Percentiles rank a stretch among this genome's conserved stretches.
These are phyloP conservation scores for Leccinum broughii DNA, from an alignment of 768 basidiomycete species.

Conservation along the genomic window DNA sequence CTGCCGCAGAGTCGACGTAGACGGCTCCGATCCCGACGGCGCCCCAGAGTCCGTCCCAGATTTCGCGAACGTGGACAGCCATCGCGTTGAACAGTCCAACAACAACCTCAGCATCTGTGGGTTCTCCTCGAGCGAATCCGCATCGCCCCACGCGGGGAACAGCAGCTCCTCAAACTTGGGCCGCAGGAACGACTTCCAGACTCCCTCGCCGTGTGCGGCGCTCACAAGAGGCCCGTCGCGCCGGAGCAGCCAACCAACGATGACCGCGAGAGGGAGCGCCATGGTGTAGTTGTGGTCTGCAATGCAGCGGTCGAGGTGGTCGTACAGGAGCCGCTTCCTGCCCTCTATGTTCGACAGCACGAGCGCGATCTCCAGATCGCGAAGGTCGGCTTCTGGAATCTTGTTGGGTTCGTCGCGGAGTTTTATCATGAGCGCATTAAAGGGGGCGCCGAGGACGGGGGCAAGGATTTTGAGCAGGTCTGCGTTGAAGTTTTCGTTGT, in stretches of 20 bases:
- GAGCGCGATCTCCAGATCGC: conserved; percentile 8
- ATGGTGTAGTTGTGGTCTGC: neutral
- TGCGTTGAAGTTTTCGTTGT: neutral
- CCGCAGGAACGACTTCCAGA: conserved; percentile 2
- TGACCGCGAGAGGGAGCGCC: conserved; percentile 3
- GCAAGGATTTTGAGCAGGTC: conserved; percentile 2
- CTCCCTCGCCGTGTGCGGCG: neutral
- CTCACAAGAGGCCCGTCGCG: conserved; percentile 2
- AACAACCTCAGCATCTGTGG: conserved; percentile 6
- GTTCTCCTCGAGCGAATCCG: conserved; percentile 7
- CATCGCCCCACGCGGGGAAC: conserved; percentile 8
- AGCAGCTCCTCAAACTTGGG: conserved; percentile 3
- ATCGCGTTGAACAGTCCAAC: conserved; percentile 1
- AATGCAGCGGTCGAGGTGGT: conserved; percentile 6
- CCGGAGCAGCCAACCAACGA: conserved; percentile 10
- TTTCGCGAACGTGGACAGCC: neutral
- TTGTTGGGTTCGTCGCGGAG: conserved; percentile 1
- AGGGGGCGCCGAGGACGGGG: conserved; percentile 5
- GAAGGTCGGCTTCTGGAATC: conserved; percentile 9
- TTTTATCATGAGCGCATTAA: conserved; percentile 1
- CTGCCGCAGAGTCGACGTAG: neutral
- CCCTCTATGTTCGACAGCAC: conserved; percentile 1
- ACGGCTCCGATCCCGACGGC: neutral
- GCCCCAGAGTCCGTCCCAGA: neutral
- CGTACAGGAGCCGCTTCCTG: neutral